Base-by-base conservation (phyloP, 768 basidiomycete species). In the Chalciporus sphaerocephalus region DNA sequence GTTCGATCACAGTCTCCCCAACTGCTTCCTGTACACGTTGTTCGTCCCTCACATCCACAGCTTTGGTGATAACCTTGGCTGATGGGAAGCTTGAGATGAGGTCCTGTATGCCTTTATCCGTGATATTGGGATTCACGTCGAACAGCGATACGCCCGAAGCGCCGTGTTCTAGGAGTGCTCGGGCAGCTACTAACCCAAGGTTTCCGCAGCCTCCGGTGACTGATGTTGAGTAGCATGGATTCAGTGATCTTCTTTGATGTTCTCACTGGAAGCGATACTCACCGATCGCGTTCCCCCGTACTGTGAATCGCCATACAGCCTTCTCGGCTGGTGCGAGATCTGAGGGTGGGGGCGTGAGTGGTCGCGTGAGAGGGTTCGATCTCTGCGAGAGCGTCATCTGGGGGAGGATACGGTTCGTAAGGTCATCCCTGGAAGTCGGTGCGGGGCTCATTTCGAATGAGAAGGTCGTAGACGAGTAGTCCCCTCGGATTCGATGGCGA, bases 131-230 rank as follows among this genome's bases (percentile, higher is more conserved):
- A 22, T 50, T 33, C 17, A 64, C 21, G 17, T 66, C 62, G 47
- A 63, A 60, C 25, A 66, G 46, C 15, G 59, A 56, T 34, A 65
- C 27, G 2, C 53, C 53, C 8, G 48, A 59, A n/a, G 63, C 62
- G 11, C 73, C 74, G 35, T 75, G 74, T 43, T 74, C 74, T 7
- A 75, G 64, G 11, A 75, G 58, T 5, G 67, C 69, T n/a, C 67
- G 68, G 6, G 61, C 64, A 11, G 62, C 62, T 46, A 61, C 66
- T 10, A 73, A 40, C 6, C 66, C 72, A 10, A 74, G 62, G 41
- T 58, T 52, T 1, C 73, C 72, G 22, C 71, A 69, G 18, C 75
- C 74, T 6, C 71, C 72, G 2, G 72, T 75, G 16, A 74, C 73
- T 75, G 34, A 5, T 4, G 8, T 27, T 30, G 20, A 38, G 18